These are phyloP conservation scores for Luvunga scandens DNA, from an alignment of 345 rosid species.

Conservation along the genomic window DNA sequence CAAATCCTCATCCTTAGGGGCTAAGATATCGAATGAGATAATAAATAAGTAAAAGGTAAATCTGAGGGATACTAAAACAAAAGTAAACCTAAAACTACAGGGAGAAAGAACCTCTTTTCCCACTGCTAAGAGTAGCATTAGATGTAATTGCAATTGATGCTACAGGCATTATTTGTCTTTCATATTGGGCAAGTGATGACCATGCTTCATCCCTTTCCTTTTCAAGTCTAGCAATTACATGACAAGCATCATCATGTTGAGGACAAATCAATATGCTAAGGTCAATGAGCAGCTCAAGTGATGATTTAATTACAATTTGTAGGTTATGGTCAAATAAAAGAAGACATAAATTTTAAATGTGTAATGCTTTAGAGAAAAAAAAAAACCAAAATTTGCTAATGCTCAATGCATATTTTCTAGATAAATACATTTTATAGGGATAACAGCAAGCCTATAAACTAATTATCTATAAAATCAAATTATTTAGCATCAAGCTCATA, in stretches of 20 bases:
- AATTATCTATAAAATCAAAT: neutral
- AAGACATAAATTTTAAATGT: no score
- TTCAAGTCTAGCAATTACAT: constrained; percentile 94
- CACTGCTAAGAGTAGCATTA: constrained; percentile 38
- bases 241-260: constrained; percentile 98
- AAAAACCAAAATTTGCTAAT: neutral
- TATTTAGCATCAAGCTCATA: neutral
- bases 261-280: constrained; percentile 10
- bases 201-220: constrained; percentile 93
- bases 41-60: neutral
- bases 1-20: constrained; percentile 47
- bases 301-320: neutral
- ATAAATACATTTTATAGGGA: neutral
- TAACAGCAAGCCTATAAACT: neutral
- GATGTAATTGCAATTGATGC: no score
- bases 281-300: neutral
- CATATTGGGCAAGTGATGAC: constrained; percentile 58
- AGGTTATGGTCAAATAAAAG: neutral
- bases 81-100: neutral
- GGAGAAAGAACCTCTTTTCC: constrained; percentile 65
- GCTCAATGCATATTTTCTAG: neutral
- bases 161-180: constrained; percentile 59
- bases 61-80: neutral
- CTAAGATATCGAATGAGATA: constrained; percentile 17
- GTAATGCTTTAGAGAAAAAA: neutral